A percentile compares a stretch with the other conserved stretches of the same genome.
Evolutionary conservation across 2,329 filamentous ascomycete species (phyloP).

Genomic region (Cladosporium cucumerinum): DNA sequence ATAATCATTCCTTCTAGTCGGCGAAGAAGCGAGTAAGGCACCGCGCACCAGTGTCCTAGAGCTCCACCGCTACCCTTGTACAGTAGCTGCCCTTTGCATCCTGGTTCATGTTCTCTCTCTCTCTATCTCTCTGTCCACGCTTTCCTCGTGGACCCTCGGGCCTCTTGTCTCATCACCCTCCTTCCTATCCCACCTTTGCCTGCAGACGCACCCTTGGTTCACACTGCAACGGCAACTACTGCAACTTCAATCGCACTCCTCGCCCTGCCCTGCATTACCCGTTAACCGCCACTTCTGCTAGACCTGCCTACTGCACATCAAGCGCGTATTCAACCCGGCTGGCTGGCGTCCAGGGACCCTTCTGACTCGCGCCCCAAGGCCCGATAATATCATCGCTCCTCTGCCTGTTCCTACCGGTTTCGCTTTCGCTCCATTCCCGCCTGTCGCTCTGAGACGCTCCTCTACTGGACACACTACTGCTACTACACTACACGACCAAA

Average conservation of each 20-base stretch:
- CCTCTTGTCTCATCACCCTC: background rate
- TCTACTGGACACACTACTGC: background rate
- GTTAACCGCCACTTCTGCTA: slow-evolving; percentile 9
- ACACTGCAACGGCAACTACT: background rate
- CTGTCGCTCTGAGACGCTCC: background rate
- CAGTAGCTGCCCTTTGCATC: background rate
- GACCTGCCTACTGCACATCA: slow-evolving; percentile 6
- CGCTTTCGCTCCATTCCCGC: background rate
- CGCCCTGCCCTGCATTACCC: background rate
- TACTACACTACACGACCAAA: background rate
- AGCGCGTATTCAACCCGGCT: slow-evolving; percentile 15
- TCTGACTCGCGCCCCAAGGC: slow-evolving; percentile 13
- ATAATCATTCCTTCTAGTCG: background rate
- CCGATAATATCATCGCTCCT: slow-evolving; percentile 9
- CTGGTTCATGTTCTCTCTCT: background rate
- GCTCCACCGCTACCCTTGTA: background rate
- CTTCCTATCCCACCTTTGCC: background rate
- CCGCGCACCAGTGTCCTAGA: background rate
- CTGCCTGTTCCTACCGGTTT: slow-evolving; percentile 11
- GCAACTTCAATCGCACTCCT: background rate
- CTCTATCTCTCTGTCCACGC: background rate
- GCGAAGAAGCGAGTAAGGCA: slow-evolving; percentile 1
- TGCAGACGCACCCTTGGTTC: background rate
- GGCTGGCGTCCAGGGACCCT: slow-evolving; percentile 9
- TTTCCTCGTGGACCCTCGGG: background rate